These are phyloP conservation scores for Funneliformis geosporum DNA, from an alignment of 192 early-diverging fungal genomes.

Conservation along the genomic window DNA sequence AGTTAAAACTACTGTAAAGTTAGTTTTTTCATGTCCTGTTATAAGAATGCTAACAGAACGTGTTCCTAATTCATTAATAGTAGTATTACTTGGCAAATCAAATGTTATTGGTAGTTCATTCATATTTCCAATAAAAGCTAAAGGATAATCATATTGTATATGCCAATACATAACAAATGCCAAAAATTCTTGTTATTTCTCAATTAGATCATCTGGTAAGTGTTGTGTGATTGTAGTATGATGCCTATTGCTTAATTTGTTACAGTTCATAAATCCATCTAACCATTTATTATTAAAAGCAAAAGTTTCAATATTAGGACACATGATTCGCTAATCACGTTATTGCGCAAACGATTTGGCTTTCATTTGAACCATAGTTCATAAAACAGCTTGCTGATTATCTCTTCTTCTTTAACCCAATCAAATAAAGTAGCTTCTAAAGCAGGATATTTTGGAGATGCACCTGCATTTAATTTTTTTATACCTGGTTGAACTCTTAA, in stretches of 20 bases:
- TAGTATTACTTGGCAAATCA: not conserved
- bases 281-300: conserved; percentile 8
- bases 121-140: conserved; percentile 17
- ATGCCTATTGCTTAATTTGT: not conserved
- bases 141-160: conserved; percentile 16
- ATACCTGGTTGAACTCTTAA: no score
- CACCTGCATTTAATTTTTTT: no score
- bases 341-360: no score
- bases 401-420: no score
- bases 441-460: no score
- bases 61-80: not conserved
- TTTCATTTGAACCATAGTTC: no score
- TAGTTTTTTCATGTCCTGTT: not conserved
- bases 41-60: not conserved
- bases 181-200: conserved; percentile 15
- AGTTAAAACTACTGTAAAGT: conserved; percentile 1
- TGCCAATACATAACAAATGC: conserved; percentile 7
- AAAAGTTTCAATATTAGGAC: not conserved
- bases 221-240: not conserved
- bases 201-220: conserved; percentile 17
- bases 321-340: no score
- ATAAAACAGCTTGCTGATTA: no score
- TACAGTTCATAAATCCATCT: conserved; percentile 1
- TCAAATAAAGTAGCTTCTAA: no score
- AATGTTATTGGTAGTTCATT: conserved; percentile 16